Conservation (phyloP, 2,329 filamentous ascomycete species). For the Alternaria ethzedia region DNA sequence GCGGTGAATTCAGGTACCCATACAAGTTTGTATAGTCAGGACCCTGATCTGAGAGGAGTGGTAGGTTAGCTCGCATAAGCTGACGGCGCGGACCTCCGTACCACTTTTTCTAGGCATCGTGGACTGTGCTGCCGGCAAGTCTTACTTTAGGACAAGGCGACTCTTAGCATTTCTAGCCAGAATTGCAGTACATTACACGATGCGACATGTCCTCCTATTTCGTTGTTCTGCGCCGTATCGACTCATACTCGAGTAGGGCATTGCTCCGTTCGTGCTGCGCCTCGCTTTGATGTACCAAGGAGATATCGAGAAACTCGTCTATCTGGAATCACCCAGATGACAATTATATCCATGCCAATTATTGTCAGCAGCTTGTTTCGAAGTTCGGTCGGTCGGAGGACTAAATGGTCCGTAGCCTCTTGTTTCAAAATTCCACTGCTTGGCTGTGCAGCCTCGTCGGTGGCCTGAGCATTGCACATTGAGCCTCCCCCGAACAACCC, state of each 20-base stretch:
- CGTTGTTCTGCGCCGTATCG: neutral
- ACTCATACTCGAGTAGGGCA: neutral
- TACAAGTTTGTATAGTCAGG: neutral
- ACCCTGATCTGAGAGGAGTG: neutral
- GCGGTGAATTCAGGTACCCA: neutral
- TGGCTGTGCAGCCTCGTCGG: neutral
- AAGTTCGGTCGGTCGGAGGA: neutral
- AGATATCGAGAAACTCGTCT: neutral
- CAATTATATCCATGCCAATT: neutral
- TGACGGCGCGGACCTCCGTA: conserved; percentile 4
- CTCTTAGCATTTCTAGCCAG: neutral
- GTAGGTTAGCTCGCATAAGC: neutral
- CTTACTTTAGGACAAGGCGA: neutral
- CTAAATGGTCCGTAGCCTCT: neutral
- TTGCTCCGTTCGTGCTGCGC: neutral
- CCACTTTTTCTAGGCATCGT: conserved; percentile 16
- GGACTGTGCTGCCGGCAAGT: conserved; percentile 1
- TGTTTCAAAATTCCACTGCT: neutral
- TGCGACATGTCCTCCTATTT: neutral
- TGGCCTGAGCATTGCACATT: neutral
- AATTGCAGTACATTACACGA: neutral
- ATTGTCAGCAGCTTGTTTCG: neutral
- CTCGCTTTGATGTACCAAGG: neutral
- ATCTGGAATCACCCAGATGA: neutral
- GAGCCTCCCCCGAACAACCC: neutral